Evolutionary conservation across 2,329 filamentous ascomycete species (phyloP), one percentile per base, ranked within the genome.

Genomic region (Paramyrothecium roridum): DNA sequence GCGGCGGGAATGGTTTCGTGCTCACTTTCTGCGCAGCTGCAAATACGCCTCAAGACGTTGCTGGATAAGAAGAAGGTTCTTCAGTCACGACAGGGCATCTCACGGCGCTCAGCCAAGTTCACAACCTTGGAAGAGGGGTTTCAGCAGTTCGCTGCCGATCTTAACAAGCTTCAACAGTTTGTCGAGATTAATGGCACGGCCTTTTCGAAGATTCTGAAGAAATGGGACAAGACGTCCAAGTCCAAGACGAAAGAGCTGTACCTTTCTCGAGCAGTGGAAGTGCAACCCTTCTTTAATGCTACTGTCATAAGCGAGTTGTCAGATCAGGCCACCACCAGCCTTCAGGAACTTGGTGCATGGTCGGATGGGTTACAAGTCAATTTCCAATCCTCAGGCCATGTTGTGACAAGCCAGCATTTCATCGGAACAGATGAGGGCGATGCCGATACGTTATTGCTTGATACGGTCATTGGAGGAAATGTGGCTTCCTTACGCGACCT

Each of bases 211-310:
- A 99, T 99, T 57, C 78, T 99, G 60, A 99, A 99, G 77, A 99
- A 99, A 84, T 99, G 95, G 95, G 95, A 99, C 76, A 99, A 99
- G 83, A 97, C 93, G 1, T 97, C 93, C 63, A 99, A 98, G 81
- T 98, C 93, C 52, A 93, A 93, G 72, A 97, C 95, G 57, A 99
- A 99, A 73, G 95, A 98, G 75, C 83, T 98, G 45, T 99, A 98
- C 70, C 86, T 99, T 37, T 96, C 96, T 11, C 84, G 95, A 57
- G 95, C 95, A 10, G 93, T 99, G 59, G 95, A 99, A 72, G 93
- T 98, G 8, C 95, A 98, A 67, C 95, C 95, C 8, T 98, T 96
- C 73, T 99, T 98, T 81, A 98, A 99, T 73, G 88, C 93, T 48
- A 91, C 96, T 61, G 92, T 98, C 63, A 96, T 99, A 67, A 96